These are phyloP conservation scores for Prunus yedoensis DNA, from an alignment of 331 rosid genomes.

Conservation along the genomic window DNA sequence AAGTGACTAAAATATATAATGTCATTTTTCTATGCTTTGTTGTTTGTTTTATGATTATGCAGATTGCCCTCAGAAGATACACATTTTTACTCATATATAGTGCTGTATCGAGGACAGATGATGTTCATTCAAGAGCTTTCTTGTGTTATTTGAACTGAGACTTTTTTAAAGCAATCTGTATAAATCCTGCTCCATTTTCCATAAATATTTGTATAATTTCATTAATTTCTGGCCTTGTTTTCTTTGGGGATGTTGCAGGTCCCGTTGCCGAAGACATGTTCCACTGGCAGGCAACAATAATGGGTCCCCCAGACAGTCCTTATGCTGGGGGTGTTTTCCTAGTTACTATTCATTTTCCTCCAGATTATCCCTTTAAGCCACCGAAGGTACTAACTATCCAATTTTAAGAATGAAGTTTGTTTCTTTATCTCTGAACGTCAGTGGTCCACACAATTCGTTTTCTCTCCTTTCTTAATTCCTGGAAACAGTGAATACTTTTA, in stretches of 20 bases:
- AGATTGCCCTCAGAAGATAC: neutral
- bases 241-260: constrained; percentile 39
- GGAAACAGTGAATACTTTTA: neutral
- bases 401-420: constrained; percentile 3
- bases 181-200: neutral
- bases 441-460: neutral
- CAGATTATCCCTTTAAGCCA: constrained; percentile 79
- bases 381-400: constrained; percentile 55
- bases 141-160: neutral
- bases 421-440: constrained; percentile 3
- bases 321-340: constrained; percentile 86
- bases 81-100: neutral
- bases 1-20: too few species aligned
- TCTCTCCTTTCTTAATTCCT: constrained; percentile 5
- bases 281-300: constrained; percentile 86
- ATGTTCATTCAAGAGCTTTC: neutral
- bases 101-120: neutral
- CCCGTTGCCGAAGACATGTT: constrained; percentile 90
- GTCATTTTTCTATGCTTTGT: neutral
- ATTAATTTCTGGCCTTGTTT: neutral
- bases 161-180: neutral
- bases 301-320: constrained; percentile 95
- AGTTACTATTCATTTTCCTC: constrained; percentile 71
- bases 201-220: neutral
- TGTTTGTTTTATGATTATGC: neutral